A percentile compares a stretch with the other conserved stretches of the same genome.
phyloP scores from a whole-genome alignment of 441 rosid species.

The Gossypium schwendimanii region DNA sequence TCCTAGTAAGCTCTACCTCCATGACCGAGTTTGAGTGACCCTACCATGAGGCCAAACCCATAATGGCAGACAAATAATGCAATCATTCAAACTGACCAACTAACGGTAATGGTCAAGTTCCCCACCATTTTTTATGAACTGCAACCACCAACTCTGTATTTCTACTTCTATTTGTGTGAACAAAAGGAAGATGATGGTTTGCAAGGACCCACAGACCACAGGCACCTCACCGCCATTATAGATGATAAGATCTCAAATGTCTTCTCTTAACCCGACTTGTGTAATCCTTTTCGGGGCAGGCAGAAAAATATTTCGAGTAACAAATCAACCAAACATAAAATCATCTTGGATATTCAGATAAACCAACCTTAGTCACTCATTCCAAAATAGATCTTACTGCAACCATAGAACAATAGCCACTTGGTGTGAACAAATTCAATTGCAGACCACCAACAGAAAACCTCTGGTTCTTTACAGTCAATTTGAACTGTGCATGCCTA shows the following conservation, averaged over 20 bases:
- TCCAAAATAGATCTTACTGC: conserved; percentile 15
- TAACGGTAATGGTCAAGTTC: conserved; percentile 23
- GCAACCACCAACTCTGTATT: conserved; percentile 34
- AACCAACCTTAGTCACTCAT: conserved; percentile 29
- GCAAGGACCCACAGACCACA: conserved; percentile 27
- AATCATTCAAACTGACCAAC: conserved; percentile 38
- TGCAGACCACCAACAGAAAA: not conserved
- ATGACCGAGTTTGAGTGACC: conserved; percentile 28
- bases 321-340: conserved; percentile 21
- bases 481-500: conserved; percentile 2
- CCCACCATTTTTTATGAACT: conserved; percentile 38
- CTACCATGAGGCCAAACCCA: conserved; percentile 27
- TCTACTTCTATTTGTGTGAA: conserved; percentile 19
- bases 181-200: conserved; percentile 18
- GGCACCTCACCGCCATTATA: conserved; percentile 27
- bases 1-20: conserved; percentile 6
- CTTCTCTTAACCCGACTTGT: conserved; percentile 26
- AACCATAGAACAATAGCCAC: conserved; percentile 20
- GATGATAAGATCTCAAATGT: conserved; percentile 14
- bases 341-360: conserved; percentile 19
- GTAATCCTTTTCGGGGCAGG: conserved; percentile 26
- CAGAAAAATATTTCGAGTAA: conserved; percentile 20
- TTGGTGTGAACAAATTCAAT: conserved; percentile 9
- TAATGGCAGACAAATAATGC: conserved; percentile 51
- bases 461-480: conserved; percentile 7